Evolutionary conservation across 2,329 filamentous ascomycete species (phyloP), one percentile per base, ranked within the genome.

Genomic region (Fusarium bulbicola): DNA sequence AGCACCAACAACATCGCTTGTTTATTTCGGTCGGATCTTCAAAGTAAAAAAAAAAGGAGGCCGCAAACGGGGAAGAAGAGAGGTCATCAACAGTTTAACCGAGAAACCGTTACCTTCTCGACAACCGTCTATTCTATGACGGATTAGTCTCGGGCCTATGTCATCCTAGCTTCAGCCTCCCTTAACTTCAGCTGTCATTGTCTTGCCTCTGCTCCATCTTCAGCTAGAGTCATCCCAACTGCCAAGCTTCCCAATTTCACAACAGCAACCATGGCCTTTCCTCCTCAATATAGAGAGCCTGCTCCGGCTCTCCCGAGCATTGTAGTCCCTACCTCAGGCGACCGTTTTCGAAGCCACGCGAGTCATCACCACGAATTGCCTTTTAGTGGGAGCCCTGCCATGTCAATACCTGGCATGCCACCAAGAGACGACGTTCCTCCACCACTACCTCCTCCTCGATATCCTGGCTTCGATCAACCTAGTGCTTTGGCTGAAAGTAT

Each of bases 391-490:
- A 82, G 80, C 70, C 75, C 77, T 50, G 82, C 84, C 46, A 82
- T 86, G 78, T 79, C 82, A 54, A 86, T 87, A 66, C 85, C 84
- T 39, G 83, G 84, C 54, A 76, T 80, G 47, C 72, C 78, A 20
- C 71, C 74, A 49, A 78, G 76, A 64, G 70, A 78, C 66, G 76
- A 80, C 69, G 83, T 79, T 6, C 85, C 85, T 68, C 85, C 85
- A 58, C 82, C 85, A 40, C 72, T 87, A 49, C 85, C 85, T n/a
- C 85, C 85, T n/a, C 85, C 85, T 10, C 80, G 80, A 53, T 76
- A 80, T 39, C 82, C 82, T 12, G 79, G 82, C 42, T 76, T 78
- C 42, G 82, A 82, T 11, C 79, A 80, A 36, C 75, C 80, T 62
- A 69, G 77, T 47, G 73, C 75, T 36, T 56, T 77, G 40, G 74